These are phyloP conservation scores for Medicago ruthenica DNA, from an alignment of 306 rosid genomes.

Conservation along the genomic window DNA sequence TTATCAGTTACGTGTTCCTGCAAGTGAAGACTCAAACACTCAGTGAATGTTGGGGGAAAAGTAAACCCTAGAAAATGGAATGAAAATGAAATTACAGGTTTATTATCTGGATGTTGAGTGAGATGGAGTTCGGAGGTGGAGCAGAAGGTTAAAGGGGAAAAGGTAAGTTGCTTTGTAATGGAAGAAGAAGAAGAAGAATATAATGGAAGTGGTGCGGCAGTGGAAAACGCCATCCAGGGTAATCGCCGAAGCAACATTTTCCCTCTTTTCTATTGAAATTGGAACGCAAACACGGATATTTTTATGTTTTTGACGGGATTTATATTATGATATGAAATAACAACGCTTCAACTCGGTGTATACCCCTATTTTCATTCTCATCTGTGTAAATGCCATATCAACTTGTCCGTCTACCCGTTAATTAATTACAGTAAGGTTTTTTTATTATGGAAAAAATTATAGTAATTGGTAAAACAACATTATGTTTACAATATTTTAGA, in stretches of 20 bases:
- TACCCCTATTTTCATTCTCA: no score
- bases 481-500: no score
- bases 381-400: no score
- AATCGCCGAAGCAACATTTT: conserved; percentile 66
- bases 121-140: conserved; percentile 44
- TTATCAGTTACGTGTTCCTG: conserved; percentile 20
- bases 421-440: no score
- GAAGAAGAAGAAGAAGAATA: conserved; percentile 29
- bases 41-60: neutral
- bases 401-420: no score
- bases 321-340: neutral
- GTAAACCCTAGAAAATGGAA: conserved; percentile 4
- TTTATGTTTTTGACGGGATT: neutral
- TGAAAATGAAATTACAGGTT: conserved; percentile 50
- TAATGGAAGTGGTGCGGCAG: conserved; percentile 48
- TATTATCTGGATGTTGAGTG: conserved; percentile 48
- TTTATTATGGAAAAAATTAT: no score
- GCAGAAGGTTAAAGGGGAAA: conserved; percentile 38
- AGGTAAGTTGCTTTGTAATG: conserved; percentile 25
- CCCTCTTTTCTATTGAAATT: neutral
- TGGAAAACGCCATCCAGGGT: conserved; percentile 56
- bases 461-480: no score
- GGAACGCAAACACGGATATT: neutral
- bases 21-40: conserved; percentile 16
- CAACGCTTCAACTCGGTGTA: no score